Base-by-base conservation (phyloP, 2,329 filamentous ascomycete species). In the Microsporum canis region DNA sequence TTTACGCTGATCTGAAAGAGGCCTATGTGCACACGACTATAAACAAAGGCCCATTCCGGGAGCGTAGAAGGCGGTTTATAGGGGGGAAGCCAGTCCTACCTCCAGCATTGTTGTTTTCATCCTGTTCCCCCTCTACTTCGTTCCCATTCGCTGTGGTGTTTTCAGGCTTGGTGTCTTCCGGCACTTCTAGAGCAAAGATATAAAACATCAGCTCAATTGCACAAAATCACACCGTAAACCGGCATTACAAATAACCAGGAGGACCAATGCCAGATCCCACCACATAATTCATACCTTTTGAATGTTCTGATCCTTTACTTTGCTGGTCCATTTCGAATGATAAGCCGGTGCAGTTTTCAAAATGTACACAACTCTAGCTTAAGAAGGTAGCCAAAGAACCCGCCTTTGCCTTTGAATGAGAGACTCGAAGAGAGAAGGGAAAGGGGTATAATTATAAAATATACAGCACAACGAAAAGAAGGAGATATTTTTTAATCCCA, bases 1-100 rank as follows among this genome's bases (percentile, higher is more conserved):
- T 88, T 84, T 70, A 97, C 85, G 63, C 85, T 88, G 70, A 96
- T 79, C 72, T 84, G 82, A 76, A 87, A 87, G 68, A 86, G 80
- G 69, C 77, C 79, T 79, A 65, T 58, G 23, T n/a, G 36, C 31
- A 60, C 29, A 61, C 62, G 59, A 34, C 8, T 31, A 38, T 34
- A 36, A 55, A 43, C 7, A n/a, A 31, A 39, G 41, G 38, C 10
- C 23, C 36, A 14, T 57, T 29, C 36, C n/a, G 10, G 34, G 41
- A 27, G 5, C 3, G 36, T 7, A 7, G 5, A 34, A 51, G n/a
- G 43, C 63, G 39, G 60, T 55, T 36, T n/a, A 51, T 5, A 2
- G 23, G 36, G 33, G 3, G 36, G 17, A 39, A 31, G 23, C 6
- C 27, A 27, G 39, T 51, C 55, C 63, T 55, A 65, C 63, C 63